Conservation (phyloP, 1,284 basidiomycete species). For the Schizopora paradoxa region DNA sequence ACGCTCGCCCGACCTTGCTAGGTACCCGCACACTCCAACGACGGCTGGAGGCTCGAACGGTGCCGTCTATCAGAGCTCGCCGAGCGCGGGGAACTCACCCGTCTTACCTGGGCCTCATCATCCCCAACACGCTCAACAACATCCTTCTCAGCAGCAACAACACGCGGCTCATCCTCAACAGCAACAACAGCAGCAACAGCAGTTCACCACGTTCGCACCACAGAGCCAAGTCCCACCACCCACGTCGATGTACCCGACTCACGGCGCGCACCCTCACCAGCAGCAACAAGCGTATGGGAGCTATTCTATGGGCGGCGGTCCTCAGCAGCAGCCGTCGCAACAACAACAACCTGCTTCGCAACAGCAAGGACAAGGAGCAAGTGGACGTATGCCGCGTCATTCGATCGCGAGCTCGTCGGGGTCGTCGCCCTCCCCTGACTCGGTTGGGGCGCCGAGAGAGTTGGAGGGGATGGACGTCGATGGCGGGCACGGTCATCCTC, state of each 20-base stretch:
- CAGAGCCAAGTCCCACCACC: conserved; percentile 1
- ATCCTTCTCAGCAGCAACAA: conserved; percentile 3
- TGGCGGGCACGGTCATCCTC: too few relatives aligned
- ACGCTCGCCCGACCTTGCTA: conserved; percentile 8
- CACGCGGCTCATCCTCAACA: too few relatives aligned
- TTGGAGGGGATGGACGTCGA: too few relatives aligned
- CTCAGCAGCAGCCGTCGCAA: background rate
- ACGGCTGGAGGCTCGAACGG: too few relatives aligned
- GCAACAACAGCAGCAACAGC: background rate
- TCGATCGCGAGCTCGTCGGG: background rate
- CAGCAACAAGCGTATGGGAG: background rate
- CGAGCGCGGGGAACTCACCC: too few relatives aligned
- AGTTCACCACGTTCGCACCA: conserved; percentile 1
- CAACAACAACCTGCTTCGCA: background rate
- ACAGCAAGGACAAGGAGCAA: background rate
- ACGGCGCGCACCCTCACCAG: background rate
- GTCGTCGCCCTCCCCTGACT: too few relatives aligned
- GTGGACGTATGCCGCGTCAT: background rate
- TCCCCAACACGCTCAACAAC: background rate
- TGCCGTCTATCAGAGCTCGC: too few relatives aligned
- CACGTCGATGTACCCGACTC: conserved; percentile 1
- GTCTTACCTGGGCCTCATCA: too few relatives aligned
- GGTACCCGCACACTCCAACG: too few relatives aligned
- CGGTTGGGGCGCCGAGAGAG: too few relatives aligned
- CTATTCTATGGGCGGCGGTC: too few relatives aligned